These are phyloP conservation scores for Ceratobasidium sp. DNA, from an alignment of 1,284 basidiomycete genomes.

Conservation along the genomic window DNA sequence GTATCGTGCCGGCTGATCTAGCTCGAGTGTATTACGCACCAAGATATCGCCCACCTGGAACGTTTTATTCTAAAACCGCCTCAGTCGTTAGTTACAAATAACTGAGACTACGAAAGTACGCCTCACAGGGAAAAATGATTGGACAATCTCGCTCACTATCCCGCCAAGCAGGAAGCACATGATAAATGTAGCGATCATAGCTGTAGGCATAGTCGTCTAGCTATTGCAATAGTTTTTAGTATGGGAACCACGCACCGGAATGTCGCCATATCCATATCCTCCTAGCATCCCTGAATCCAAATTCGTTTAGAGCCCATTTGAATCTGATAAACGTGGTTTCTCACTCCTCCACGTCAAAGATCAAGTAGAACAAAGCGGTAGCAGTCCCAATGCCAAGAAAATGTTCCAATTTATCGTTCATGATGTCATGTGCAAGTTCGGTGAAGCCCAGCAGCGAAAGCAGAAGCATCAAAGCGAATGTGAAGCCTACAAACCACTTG, in stretches of 20 bases:
- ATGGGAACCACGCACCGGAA: conserved; percentile 46
- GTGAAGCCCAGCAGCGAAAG: conserved; percentile 79
- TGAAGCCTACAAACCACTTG: conserved; percentile 75
- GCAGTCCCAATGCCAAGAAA: conserved; percentile 82
- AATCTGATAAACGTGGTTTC: conserved; percentile 45
- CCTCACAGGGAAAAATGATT: conserved; percentile 78
- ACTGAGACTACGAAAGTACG: neutral
- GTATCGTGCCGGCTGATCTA: conserved; percentile 29
- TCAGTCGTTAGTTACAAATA: conserved; percentile 4
- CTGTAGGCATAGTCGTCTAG: conserved; percentile 42
- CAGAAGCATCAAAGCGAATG: conserved; percentile 66
- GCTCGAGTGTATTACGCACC: conserved; percentile 54
- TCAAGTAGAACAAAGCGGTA: conserved; percentile 84
- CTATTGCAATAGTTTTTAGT: neutral
- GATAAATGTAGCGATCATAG: conserved; percentile 70
- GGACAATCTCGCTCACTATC: conserved; percentile 85
- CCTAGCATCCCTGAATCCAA: conserved; percentile 63
- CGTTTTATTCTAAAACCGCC: conserved; percentile 65
- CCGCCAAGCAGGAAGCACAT: conserved; percentile 82
- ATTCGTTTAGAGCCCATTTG: neutral
- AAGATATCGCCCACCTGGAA: conserved; percentile 81
- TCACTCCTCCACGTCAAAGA: conserved; percentile 86
- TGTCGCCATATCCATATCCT: conserved; percentile 87
- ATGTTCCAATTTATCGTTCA: conserved; percentile 70
- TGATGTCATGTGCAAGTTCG: conserved; percentile 59